Base-by-base conservation (phyloP, 257 asterid genomes). In the Fraxinus cuspidata region DNA sequence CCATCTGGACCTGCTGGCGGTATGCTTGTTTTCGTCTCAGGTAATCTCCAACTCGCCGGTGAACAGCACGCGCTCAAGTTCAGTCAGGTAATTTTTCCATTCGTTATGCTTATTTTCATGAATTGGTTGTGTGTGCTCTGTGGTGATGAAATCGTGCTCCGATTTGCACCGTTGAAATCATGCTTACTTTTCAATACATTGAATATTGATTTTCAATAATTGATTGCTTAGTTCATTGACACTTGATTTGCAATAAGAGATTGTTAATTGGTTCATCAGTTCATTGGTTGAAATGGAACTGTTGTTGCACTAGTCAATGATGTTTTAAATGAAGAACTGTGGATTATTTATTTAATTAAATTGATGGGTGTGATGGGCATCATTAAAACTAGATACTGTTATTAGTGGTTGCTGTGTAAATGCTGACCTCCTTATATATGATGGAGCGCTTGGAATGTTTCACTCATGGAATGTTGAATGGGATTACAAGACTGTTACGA, bases 21-120 rank as follows among this genome's bases (percentile, higher is more conserved):
- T 28, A 83, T 85, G 87, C 85, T 85, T 70, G 89, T 85, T 63
- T 85, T 85, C 15, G 87, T 85, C 35, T 83, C 87, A 38, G 89
- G 87, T n/a, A 83, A 63, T 77, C 89, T 86, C 29, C 84, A 86
- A 80, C 83, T 86, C 70, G 38, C 81, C 16, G 89, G 89, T 21
- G 89, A 86, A 81, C 87, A 86, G 82, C 87, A 86, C 69, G 49
- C 83, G 0, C 87, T 86, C 82, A 86, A 81, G 79, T 86, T 86
- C 74, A 86, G 89, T 80, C 89, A 81, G 89, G 85, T 37, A 51
- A 72, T 49, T 69, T 72, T 16, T 49, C 21, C 21, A 66, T 29
- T 28, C 37, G 1, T 32, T 29, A 21, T 29, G 8, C 8, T 27
- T 66, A 13, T 19, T 29, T 0, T 4, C 16, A 42, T 42, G 49